A percentile compares a stretch with the other conserved stretches of the same genome.
phyloP scores from a whole-genome alignment of 768 basidiomycete genomes.

The Amyloporia xantha region DNA sequence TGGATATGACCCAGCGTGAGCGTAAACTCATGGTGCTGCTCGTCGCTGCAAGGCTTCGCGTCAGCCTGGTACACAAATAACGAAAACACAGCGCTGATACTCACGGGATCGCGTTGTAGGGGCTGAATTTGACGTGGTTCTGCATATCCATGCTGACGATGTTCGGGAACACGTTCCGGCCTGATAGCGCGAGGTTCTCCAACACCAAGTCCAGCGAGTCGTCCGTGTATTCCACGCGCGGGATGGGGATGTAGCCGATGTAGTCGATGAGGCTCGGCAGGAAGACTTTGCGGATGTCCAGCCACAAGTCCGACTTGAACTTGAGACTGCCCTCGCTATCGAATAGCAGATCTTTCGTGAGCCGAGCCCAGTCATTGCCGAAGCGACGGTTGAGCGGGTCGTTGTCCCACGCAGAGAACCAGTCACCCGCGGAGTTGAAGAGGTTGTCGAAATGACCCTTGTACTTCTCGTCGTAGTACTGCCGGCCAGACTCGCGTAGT shows the following conservation, averaged over 20 bases:
- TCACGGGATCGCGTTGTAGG: slow-evolving; percentile 45
- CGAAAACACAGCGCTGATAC: no score
- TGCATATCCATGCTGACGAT: slow-evolving; percentile 64
- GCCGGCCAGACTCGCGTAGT: slow-evolving; percentile 63
- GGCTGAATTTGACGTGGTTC: slow-evolving; percentile 80
- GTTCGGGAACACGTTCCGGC: slow-evolving; percentile 85
- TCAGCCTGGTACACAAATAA: background rate
- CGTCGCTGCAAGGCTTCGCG: slow-evolving; percentile 33
- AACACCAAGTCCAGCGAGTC: slow-evolving; percentile 81
- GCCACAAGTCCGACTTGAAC: slow-evolving; percentile 82
- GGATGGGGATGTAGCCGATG: slow-evolving; percentile 85
- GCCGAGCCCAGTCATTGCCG: slow-evolving; percentile 72
- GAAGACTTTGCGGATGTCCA: slow-evolving; percentile 78
- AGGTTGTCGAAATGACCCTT: slow-evolving; percentile 75
- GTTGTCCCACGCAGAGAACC: slow-evolving; percentile 79
- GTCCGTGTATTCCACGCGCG: slow-evolving; percentile 90
- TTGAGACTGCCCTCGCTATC: slow-evolving; percentile 72
- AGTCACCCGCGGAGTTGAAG: slow-evolving; percentile 59
- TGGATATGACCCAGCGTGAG: slow-evolving; percentile 82
- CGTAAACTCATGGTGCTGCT: slow-evolving; percentile 64
- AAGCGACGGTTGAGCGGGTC: slow-evolving; percentile 73
- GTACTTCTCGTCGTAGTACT: slow-evolving; percentile 74
- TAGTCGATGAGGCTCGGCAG: slow-evolving; percentile 69
- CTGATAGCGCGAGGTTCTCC: slow-evolving; percentile 87
- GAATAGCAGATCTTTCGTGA: slow-evolving; percentile 79